Percentiles rank a stretch among this genome's conserved stretches.
Evolutionary conservation across 2,329 filamentous ascomycete species (phyloP).

Genomic region (Karstenula rhodostoma): DNA sequence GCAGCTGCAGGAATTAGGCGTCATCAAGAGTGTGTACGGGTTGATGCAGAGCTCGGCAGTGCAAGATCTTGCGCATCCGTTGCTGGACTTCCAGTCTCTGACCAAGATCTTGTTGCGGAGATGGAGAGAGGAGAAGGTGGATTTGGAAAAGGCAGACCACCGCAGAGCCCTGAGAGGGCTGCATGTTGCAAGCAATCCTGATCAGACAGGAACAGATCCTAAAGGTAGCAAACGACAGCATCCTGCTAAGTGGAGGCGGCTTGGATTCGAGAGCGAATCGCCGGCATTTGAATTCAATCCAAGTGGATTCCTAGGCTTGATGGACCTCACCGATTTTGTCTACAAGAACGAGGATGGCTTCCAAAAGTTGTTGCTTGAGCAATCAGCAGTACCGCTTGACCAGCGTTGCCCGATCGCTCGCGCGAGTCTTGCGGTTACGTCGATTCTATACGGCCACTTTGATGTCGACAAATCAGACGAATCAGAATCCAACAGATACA

Average conservation of each 20-base stretch:
- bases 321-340: slow-evolving; percentile 95
- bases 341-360: slow-evolving; percentile 91
- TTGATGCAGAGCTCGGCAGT: slow-evolving; percentile 94
- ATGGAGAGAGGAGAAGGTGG: slow-evolving; percentile 86
- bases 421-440: slow-evolving; percentile 85
- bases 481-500: slow-evolving; percentile 79
- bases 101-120: slow-evolving; percentile 87
- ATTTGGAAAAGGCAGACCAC: slow-evolving; percentile 88
- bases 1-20: slow-evolving; percentile 86
- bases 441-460: slow-evolving; percentile 93
- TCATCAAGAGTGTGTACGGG: slow-evolving; percentile 87
- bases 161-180: slow-evolving; percentile 84
- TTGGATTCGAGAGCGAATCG: slow-evolving; percentile 91
- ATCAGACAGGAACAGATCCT: slow-evolving; percentile 54
- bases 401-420: slow-evolving; percentile 87
- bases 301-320: slow-evolving; percentile 91
- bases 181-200: slow-evolving; percentile 81
- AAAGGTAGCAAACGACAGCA: slow-evolving; percentile 75
- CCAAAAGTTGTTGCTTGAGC: slow-evolving; percentile 89
- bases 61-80: slow-evolving; percentile 86
- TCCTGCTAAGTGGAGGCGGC: slow-evolving; percentile 88
- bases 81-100: slow-evolving; percentile 91
- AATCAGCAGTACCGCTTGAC: slow-evolving; percentile 74
- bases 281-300: slow-evolving; percentile 85
- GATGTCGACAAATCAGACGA: slow-evolving; percentile 86